Percentiles rank a stretch among this genome's conserved stretches.
phyloP scores from a whole-genome alignment of 495 filamentous ascomycete species.

The Neurospora sp. region DNA sequence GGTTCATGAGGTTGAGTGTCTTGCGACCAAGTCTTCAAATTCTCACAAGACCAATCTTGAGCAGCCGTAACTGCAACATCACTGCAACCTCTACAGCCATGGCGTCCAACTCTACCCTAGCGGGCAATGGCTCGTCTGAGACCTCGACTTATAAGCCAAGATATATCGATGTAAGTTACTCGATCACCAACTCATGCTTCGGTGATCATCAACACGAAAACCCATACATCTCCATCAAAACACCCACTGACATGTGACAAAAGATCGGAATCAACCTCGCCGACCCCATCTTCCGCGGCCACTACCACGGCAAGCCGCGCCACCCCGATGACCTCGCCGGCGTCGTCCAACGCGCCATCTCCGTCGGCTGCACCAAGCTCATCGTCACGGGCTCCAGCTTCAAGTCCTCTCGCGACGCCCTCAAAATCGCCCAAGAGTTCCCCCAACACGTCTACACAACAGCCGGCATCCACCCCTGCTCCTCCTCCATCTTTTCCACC shows the following conservation, averaged over 20 bases:
- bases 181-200: neutral
- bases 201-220: neutral
- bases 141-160: constrained; percentile 30
- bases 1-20: constrained; percentile 8
- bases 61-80: neutral
- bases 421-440: constrained; percentile 61
- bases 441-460: constrained; percentile 62
- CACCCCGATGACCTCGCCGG: constrained; percentile 71
- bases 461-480: constrained; percentile 88
- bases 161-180: constrained; percentile 49
- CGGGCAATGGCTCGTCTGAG: neutral
- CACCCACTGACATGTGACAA: constrained; percentile 7
- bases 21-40: neutral
- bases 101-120: constrained; percentile 5
- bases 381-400: constrained; percentile 93
- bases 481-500: constrained; percentile 55
- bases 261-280: constrained; percentile 86
- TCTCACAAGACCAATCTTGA: constrained; percentile 4
- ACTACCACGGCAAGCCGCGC: constrained; percentile 70
- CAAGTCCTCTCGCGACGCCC: constrained; percentile 60
- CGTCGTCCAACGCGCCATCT: constrained; percentile 63
- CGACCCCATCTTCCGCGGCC: constrained; percentile 74
- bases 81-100: constrained; percentile 3
- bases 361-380: constrained; percentile 74
- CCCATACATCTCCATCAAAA: neutral